Conservation (phyloP, 371 early-diverging fungal genomes). For the Nematocida ausubeli region DNA sequence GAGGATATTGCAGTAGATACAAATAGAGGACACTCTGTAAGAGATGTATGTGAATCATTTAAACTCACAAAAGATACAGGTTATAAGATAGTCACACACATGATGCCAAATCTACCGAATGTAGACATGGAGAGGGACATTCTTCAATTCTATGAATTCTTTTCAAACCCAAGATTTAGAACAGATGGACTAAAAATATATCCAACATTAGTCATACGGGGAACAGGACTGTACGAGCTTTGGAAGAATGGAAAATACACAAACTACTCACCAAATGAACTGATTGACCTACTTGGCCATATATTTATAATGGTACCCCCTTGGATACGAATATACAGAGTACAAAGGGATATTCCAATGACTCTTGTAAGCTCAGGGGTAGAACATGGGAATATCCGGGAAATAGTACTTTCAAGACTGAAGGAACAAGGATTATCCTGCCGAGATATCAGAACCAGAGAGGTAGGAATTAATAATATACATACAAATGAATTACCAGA, state of each 20-base stretch:
- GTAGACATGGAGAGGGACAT: constrained; percentile 98
- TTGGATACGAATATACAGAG: constrained; percentile 98
- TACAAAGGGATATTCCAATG: constrained; percentile 99
- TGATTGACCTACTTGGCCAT: constrained; percentile 90
- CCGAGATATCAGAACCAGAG: constrained; percentile 95
- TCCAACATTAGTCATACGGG: constrained; percentile 97
- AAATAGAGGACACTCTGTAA: constrained; percentile 95
- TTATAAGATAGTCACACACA: constrained; percentile 97
- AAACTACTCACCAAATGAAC: constrained; percentile 93
- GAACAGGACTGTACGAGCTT: constrained; percentile 96
- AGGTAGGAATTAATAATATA: constrained; percentile 97
- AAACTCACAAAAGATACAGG: constrained; percentile 95
- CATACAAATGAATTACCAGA: constrained; percentile 82
- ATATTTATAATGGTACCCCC: constrained; percentile 95
- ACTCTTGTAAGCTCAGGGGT: constrained; percentile 97
- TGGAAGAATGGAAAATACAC: constrained; percentile 95
- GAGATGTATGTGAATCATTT: constrained; percentile 90
- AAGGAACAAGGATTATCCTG: constrained; percentile 90
- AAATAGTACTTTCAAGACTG: constrained; percentile 90
- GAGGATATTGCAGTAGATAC: constrained; percentile 99
- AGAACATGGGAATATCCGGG: constrained; percentile 95
- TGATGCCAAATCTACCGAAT: constrained; percentile 99
- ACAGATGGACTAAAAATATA: constrained; percentile 98
- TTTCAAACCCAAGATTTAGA: constrained; percentile 95
- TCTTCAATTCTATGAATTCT: constrained; percentile 94